Evolutionary conservation across 1,139 yeast species (phyloP), one percentile per base, ranked within the genome.

Genomic region (Yamadazyma kanchanaburiensis): DNA sequence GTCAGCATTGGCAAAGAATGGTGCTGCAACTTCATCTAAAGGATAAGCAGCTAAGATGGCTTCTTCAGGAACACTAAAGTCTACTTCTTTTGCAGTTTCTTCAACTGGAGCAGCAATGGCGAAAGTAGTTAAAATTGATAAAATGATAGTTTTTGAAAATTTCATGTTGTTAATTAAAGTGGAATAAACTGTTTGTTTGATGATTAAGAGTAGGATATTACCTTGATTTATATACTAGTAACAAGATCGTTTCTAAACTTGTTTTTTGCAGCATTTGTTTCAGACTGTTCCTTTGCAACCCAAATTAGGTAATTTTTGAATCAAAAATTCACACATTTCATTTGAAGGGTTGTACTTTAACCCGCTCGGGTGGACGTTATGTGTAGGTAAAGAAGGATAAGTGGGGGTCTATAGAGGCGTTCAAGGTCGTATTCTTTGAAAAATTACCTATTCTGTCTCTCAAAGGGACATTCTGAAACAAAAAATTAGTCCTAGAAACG

Each of bases 1-100:
- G 15, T 37, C 40, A 10, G 37, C 30, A 28, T 40, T 32, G 21
- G 44, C 45, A 22, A 30, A 35, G 25, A 37, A 31, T 15, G 48
- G 46, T 27, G 35, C 35, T 11, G 27, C 32, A 15, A 16, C 28
- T 7, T 29, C 36, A 26, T 34, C 40, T 21, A 43, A 24, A 12
- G 45, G 45, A 21, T 32, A 42, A n/a, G 39, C 34, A 15, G 40
- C 45, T 23, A 43, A 31, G 11, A 43, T 31, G 11, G 46, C 39
- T 2, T 31, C 42, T 21, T 32, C 35, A 4, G 48, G 48, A 3
- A 43, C 27, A 15, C 29, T 27, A 13, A 30, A 27, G 12, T 13
- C 15, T 6, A 30, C 39, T 9, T 37, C 40, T 19, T 34, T 32
- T 23, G 32, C 35, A 19, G 21, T 39, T 5, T 33, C 36, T 22